A percentile compares a stretch with the other conserved stretches of the same genome.
Conservation (phyloP, 2,329 filamentous ascomycete species). For the Verticillium klebahnii region DNA sequence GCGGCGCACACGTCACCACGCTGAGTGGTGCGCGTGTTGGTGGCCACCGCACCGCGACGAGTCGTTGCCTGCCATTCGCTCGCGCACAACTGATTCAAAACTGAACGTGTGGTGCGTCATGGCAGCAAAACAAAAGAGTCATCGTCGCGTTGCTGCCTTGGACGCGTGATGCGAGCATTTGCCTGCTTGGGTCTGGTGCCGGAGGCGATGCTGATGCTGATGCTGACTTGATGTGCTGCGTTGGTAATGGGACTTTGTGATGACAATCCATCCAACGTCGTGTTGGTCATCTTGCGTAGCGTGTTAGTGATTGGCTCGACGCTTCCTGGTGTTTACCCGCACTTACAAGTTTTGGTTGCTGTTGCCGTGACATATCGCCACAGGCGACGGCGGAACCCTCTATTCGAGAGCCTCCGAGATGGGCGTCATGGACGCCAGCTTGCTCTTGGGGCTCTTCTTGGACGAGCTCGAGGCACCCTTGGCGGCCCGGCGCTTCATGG, state of each 20-base stretch:
- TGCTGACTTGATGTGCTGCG: not conserved
- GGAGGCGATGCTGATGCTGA: not conserved
- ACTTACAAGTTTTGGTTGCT: not conserved
- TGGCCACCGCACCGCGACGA: not conserved
- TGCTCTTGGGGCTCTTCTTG: constrained; percentile 47
- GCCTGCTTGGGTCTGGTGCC: not conserved
- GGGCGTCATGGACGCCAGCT: constrained; percentile 46
- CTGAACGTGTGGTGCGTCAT: not conserved
- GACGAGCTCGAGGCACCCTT: constrained; percentile 20
- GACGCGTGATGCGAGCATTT: not conserved
- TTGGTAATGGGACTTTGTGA: not conserved
- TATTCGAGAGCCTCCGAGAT: constrained; percentile 40
- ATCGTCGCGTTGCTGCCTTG: not conserved
- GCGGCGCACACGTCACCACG: not conserved
- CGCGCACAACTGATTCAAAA: not conserved
- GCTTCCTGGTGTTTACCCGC: not conserved
- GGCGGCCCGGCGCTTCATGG: constrained; percentile 24
- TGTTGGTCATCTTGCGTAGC: not conserved
- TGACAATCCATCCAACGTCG: not conserved
- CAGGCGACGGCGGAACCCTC: not conserved
- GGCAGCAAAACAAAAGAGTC: not conserved
- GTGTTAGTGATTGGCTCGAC: not conserved
- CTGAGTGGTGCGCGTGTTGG: not conserved
- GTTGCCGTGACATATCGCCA: not conserved
- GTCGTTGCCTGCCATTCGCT: not conserved